phyloP scores from a whole-genome alignment of 2,329 filamentous ascomycete genomes.

The Trichoderma sp. region DNA sequence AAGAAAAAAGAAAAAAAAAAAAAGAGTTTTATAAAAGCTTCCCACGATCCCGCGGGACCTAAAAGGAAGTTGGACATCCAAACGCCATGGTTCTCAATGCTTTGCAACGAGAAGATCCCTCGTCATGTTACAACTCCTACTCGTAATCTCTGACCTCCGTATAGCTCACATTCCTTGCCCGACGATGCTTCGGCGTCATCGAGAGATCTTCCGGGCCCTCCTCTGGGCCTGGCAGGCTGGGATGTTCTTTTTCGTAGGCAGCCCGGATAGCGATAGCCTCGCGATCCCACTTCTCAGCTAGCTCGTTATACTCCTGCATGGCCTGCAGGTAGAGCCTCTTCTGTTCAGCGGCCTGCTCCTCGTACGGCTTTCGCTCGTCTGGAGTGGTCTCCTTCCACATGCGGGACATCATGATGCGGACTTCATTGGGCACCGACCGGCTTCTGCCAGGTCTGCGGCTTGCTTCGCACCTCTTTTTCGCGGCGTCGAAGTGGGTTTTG shows the following conservation, averaged over 20 bases:
- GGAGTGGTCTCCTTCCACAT: conserved; percentile 83
- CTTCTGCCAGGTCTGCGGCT: conserved; percentile 63
- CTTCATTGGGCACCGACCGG: conserved; percentile 73
- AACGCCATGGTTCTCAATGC: conserved; percentile 10
- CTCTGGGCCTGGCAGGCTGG: conserved; percentile 35
- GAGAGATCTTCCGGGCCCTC: conserved; percentile 30
- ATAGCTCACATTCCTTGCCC: conserved; percentile 44
- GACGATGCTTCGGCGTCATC: conserved; percentile 38
- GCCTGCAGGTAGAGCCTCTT: conserved; percentile 65
- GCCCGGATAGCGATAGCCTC: conserved; percentile 58
- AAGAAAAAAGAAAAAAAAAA: background rate
- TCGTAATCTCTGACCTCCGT: conserved; percentile 27
- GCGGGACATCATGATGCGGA: conserved; percentile 80
- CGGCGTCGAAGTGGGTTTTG: conserved; percentile 70
- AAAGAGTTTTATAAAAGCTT: background rate
- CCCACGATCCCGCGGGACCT: background rate
- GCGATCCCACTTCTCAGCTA: conserved; percentile 71
- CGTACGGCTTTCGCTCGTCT: conserved; percentile 74
- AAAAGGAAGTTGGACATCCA: background rate
- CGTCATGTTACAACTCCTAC: background rate
- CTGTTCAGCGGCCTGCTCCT: conserved; percentile 70
- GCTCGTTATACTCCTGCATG: conserved; percentile 60
- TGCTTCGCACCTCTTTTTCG: conserved; percentile 62
- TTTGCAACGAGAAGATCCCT: background rate
- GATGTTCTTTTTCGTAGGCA: conserved; percentile 56